These are phyloP conservation scores for Fomitopsis schrenkii DNA, from an alignment of 1,284 basidiomycete species.

Conservation along the genomic window DNA sequence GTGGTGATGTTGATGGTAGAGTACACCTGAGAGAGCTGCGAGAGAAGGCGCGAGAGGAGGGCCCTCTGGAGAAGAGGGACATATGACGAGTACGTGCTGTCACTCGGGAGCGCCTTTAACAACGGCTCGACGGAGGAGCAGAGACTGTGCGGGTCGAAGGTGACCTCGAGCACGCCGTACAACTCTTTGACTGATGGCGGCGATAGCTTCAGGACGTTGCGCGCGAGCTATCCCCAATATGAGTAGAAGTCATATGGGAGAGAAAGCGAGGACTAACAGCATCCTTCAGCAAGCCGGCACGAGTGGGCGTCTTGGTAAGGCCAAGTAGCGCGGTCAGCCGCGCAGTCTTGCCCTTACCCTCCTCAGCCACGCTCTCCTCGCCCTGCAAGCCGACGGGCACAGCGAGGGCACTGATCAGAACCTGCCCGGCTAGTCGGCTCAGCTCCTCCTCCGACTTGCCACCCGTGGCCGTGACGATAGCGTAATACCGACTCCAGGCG, in stretches of 20 bases:
- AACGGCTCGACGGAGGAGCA: slow-evolving; percentile 83
- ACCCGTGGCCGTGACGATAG: slow-evolving; percentile 61
- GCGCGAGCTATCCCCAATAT: slow-evolving; percentile 52
- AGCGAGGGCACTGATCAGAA: slow-evolving; percentile 90
- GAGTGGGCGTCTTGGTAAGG: slow-evolving; percentile 82
- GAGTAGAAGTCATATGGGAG: background rate
- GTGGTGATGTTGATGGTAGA: slow-evolving; percentile 81
- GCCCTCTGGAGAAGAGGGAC: slow-evolving; percentile 90
- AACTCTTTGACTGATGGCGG: slow-evolving; percentile 75
- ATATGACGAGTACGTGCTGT: slow-evolving; percentile 71
- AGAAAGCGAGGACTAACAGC: slow-evolving; percentile 52
- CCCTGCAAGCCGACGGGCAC: slow-evolving; percentile 81
- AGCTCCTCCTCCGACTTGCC: slow-evolving; percentile 77
- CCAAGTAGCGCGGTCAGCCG: slow-evolving; percentile 87
- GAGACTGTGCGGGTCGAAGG: slow-evolving; percentile 93
- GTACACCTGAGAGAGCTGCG: slow-evolving; percentile 94
- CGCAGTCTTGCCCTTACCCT: slow-evolving; percentile 71
- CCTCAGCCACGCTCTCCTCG: slow-evolving; percentile 61
- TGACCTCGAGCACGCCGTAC: slow-evolving; percentile 90
- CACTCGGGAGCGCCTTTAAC: slow-evolving; percentile 60
- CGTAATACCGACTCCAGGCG: slow-evolving; percentile 89
- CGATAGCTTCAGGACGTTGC: slow-evolving; percentile 84
- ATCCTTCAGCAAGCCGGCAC: slow-evolving; percentile 81
- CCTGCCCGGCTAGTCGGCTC: slow-evolving; percentile 84
- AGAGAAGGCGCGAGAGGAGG: slow-evolving; percentile 90